Evolutionary conservation across 1,139 yeast species (phyloP).

Genomic region (Yamadazyma buinensis): DNA sequence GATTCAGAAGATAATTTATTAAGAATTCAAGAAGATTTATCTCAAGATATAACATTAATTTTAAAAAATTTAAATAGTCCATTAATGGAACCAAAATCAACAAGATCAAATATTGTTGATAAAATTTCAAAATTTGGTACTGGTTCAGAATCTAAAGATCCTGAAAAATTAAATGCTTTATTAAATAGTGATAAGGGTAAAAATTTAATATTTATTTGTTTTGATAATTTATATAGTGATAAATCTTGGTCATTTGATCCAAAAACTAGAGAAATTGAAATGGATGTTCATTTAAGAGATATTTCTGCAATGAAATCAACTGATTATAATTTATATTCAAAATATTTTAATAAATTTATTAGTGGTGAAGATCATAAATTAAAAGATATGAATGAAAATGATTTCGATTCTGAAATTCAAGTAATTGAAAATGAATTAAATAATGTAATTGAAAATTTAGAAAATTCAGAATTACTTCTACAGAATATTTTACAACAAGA

Average conservation of each 20-base stretch:
- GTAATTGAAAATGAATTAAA: slow-evolving; percentile 29
- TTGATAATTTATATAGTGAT: slow-evolving; percentile 41
- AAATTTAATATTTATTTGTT: slow-evolving; percentile 36
- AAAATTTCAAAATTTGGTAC: slow-evolving; percentile 9
- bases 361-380: slow-evolving; percentile 10
- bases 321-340: slow-evolving; percentile 35
- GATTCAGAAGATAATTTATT: slow-evolving; percentile 36
- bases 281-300: slow-evolving; percentile 34
- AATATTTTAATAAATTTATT: slow-evolving; percentile 27
- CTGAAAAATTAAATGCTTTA: slow-evolving; percentile 14
- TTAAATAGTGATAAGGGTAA: slow-evolving; percentile 23
- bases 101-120: slow-evolving; percentile 11
- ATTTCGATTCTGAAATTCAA: slow-evolving; percentile 30
- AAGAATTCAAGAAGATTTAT: slow-evolving; percentile 28
- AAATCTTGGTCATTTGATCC: slow-evolving; percentile 44
- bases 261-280: slow-evolving; percentile 27
- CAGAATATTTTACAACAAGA: slow-evolving; percentile 32
- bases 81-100: slow-evolving; percentile 3
- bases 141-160: slow-evolving; percentile 7
- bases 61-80: slow-evolving; percentile 34
- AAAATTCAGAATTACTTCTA: slow-evolving; percentile 25
- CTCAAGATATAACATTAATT: slow-evolving; percentile 28
- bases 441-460: slow-evolving; percentile 27
- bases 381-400: slow-evolving; percentile 24
- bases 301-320: slow-evolving; percentile 30